Conservation (phyloP, 2,329 filamentous ascomycete species). For the Penicillium sp. region DNA sequence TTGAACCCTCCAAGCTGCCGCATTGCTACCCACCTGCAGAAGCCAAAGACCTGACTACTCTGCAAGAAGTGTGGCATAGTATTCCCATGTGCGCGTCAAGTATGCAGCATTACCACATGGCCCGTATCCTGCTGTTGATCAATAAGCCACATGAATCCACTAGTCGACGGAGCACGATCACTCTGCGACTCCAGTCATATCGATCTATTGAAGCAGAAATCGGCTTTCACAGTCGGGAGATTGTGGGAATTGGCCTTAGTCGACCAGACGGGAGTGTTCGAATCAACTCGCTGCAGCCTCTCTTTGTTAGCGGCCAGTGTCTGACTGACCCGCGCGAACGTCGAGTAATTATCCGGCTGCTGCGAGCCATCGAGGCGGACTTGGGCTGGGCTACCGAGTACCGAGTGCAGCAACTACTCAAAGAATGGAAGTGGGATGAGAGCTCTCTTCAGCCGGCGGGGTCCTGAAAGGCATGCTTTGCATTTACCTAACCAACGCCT, state of each 20-base stretch:
- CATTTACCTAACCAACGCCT: not conserved
- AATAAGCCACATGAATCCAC: slow-evolving; percentile 47
- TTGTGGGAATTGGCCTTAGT: slow-evolving; percentile 60
- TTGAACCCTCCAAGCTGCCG: slow-evolving; percentile 38
- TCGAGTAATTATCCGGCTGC: slow-evolving; percentile 54
- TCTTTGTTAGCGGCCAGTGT: slow-evolving; percentile 64
- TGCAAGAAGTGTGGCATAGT: slow-evolving; percentile 63
- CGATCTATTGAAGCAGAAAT: slow-evolving; percentile 58
- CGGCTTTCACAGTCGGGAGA: slow-evolving; percentile 59
- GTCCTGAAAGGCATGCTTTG: slow-evolving; percentile 1
- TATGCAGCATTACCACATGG: slow-evolving; percentile 51
- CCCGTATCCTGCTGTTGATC: slow-evolving; percentile 43
- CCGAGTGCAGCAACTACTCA: slow-evolving; percentile 54
- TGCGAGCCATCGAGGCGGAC: slow-evolving; percentile 62
- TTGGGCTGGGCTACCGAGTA: slow-evolving; percentile 65
- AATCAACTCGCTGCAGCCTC: slow-evolving; percentile 60
- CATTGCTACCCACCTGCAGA: slow-evolving; percentile 26
- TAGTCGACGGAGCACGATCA: slow-evolving; percentile 52
- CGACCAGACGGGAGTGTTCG: slow-evolving; percentile 59
- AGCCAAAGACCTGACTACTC: slow-evolving; percentile 40
- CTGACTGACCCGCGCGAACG: slow-evolving; percentile 56
- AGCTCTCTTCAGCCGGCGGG: slow-evolving; percentile 8
- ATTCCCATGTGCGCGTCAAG: slow-evolving; percentile 65
- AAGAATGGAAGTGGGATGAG: slow-evolving; percentile 41
- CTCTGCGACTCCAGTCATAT: slow-evolving; percentile 57